phyloP scores from a whole-genome alignment of 805 yeast species.

The Hanseniaspora thailandica region DNA sequence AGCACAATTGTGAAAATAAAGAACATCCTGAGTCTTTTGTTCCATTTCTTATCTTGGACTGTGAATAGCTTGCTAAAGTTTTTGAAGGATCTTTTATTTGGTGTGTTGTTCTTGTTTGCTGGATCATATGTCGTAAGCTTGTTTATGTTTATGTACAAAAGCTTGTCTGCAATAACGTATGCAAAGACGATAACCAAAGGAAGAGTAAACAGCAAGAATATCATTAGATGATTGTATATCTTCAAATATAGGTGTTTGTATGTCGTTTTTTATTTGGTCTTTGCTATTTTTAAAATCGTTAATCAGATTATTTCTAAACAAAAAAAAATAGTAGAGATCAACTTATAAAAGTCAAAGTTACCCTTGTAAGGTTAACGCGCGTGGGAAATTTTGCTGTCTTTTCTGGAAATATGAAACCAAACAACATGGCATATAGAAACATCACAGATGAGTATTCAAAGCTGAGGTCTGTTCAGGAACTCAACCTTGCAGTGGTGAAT shows the following conservation, averaged over 20 bases:
- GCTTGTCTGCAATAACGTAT: background rate
- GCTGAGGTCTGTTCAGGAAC: background rate
- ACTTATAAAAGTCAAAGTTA: too few relatives aligned
- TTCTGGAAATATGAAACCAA: too few relatives aligned
- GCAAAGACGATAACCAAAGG: background rate
- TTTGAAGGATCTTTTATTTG: background rate
- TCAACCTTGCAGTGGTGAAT: background rate
- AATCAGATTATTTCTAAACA: too few relatives aligned
- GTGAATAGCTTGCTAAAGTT: slow-evolving; percentile 7
- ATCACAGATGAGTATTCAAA: background rate
- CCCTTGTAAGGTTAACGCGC: too few relatives aligned
- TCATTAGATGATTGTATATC: too few relatives aligned
- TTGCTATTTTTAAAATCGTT: too few relatives aligned
- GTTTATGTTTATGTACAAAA: slow-evolving; percentile 5
- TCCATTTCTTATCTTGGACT: slow-evolving; percentile 10
- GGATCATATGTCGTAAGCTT: slow-evolving; percentile 8
- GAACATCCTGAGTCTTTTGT: background rate
- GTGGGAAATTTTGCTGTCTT: too few relatives aligned
- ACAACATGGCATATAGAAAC: background rate
- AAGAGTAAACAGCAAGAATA: background rate
- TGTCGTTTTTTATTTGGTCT: too few relatives aligned
- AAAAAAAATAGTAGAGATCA: too few relatives aligned
- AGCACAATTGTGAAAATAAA: background rate
- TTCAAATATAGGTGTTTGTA: too few relatives aligned
- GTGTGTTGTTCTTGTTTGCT: background rate